Evolutionary conservation across 495 filamentous ascomycete species (phyloP), one percentile per base, ranked within the genome.

Genomic region (Aspergillus olivimuriae): DNA sequence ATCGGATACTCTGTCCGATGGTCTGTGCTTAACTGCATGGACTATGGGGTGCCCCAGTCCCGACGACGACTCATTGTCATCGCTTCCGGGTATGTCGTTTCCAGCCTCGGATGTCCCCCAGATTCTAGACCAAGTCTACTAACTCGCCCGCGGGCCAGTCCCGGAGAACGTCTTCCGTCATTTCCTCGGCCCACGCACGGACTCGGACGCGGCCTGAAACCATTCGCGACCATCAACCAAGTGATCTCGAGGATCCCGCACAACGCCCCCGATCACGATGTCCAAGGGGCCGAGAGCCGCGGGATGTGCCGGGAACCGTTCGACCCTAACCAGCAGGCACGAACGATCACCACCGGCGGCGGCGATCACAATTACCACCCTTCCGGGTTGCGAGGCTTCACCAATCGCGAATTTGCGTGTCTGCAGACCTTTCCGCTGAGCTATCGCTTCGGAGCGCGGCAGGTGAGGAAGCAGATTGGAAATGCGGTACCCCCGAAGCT

Each of bases 401-500:
- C 84, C 0, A 49, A 76, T 0, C 75, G 83, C 0, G 92, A 98
- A 49, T 75, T 84, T 24, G 86, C 91, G 0, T 70, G 76, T 9
- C 54, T 96, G 2, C 86, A 92, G 45, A 80, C 79, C 0, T 96
- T 95, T 39, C 87, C 89, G 0, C 10, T 66, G 0, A 60, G 66
- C 2, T 84, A 87, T 61, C 56, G 65, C 2, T 95, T 95, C 47
- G 52, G 61, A 0, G 33, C 42, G 0, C 43, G 33, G 0, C 51
- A 56, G 2, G 64, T 80, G 2, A 78, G 75, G 44, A 82, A 72
- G 50, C 87, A 92, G 55, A 86, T 95, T 47, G 91, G 91, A 0
- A 96, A 97, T 57, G 87, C 89, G 0, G 87, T 94, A 5, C 86
- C 89, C 0, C 81, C 90, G 0, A 47, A 61, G 4, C 62, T 88